Percentiles rank a stretch among this genome's conserved stretches.
These are phyloP conservation scores for Aureobasidium melanogenum DNA, from an alignment of 2,329 filamentous ascomycete species.

Conservation along the genomic window DNA sequence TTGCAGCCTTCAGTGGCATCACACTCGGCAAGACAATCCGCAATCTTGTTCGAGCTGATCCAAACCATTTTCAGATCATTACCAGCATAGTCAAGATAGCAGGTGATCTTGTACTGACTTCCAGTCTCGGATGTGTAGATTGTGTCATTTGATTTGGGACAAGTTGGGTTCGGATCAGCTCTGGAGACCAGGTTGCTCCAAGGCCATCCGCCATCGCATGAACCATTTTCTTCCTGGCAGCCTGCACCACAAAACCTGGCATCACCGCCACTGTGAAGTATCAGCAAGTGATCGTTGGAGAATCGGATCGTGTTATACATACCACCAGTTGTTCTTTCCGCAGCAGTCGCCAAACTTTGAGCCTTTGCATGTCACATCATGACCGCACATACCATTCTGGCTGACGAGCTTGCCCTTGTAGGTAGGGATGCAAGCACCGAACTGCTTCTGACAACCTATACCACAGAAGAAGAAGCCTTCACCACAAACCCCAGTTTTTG, in stretches of 20 bases:
- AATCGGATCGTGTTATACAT: not conserved
- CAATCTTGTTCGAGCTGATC: conserved; percentile 12
- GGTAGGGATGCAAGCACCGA: not conserved
- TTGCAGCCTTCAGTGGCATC: conserved; percentile 2
- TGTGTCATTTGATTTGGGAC: conserved; percentile 18
- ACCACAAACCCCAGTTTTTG: not conserved
- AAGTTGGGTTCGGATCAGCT: conserved; percentile 13
- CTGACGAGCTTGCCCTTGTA: conserved; percentile 3
- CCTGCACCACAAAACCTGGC: not conserved
- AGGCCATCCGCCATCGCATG: not conserved
- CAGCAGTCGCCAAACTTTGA: conserved; percentile 8
- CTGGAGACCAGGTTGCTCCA: not conserved
- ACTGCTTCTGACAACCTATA: conserved; percentile 5
- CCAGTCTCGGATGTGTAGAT: conserved; percentile 18
- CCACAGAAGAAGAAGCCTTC: conserved; percentile 2
- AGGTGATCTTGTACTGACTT: conserved; percentile 20
- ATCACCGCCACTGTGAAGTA: not conserved
- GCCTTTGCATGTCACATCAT: conserved; percentile 7
- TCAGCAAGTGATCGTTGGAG: not conserved
- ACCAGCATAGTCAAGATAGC: conserved; percentile 20
- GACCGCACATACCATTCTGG: conserved; percentile 1
- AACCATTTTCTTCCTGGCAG: not conserved
- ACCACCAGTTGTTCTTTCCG: conserved; percentile 2
- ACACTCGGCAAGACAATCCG: conserved; percentile 11
- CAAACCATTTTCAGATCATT: conserved; percentile 18